Base-by-base conservation (phyloP, 2,329 filamentous ascomycete genomes). In the Monilinia fructigena region DNA sequence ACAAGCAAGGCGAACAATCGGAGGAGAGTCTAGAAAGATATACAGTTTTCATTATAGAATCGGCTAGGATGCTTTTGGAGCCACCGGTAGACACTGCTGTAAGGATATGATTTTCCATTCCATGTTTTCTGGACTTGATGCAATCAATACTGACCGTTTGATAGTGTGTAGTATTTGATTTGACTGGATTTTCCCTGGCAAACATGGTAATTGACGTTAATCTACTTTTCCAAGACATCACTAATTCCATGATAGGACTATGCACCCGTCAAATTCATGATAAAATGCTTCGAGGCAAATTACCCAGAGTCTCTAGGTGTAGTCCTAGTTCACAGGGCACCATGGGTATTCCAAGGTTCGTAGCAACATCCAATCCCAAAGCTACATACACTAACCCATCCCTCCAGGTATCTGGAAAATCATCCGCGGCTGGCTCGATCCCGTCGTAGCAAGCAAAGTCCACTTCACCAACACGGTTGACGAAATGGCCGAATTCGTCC, bases 281-380 rank as follows among this genome's bases (percentile, higher is more conserved):
- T 99, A 78, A 96, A 97, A 79, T 97, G 93, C 78, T 99, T 99
- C 76, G 95, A 99, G 80, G 95, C 95, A 68, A 98, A 99, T 77
- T 99, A 98, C 74, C 95, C 95, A 0, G 95, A 99, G 78, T 94
- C 88, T 58, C 83, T 99, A 1, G 95, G 94, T 38, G 85, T 90
- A 2, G 92, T 98, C 3, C 85, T 98, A 55, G 92, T 99, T 48
- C 95, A 99, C 82, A 97, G 97, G 78, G 89, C 95, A 0, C 95
- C 95, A 4, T 99, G 95, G 95, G 82, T 99, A 55, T 99, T 99
- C 80, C 93, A 96, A 82, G 89, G 91, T 89, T 78, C 65, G 82
- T 4, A 35, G 47, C 28, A 45, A 48, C 11, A 4, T 12, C 55
- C 8, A 4, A 12, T 20, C 12, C 18, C 18, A 20, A 23, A 8